phyloP scores from a whole-genome alignment of 2,329 filamentous ascomycete genomes.

The Botrytis sinoallii region DNA sequence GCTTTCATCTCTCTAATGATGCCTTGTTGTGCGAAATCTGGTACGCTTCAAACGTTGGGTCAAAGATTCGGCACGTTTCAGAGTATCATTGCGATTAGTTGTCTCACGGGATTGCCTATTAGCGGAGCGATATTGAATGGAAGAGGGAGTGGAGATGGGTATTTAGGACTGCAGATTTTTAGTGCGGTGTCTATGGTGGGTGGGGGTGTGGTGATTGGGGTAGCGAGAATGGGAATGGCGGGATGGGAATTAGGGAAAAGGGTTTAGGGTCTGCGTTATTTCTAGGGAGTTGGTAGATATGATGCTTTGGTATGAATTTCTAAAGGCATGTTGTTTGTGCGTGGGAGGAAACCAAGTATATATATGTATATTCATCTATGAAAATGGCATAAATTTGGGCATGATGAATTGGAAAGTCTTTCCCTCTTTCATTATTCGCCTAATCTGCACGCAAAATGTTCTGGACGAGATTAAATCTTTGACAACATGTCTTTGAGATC shows the following conservation, averaged over 20 bases:
- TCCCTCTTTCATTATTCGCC: background rate
- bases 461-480: background rate
- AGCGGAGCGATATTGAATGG: slow-evolving; percentile 17
- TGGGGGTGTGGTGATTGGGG: background rate
- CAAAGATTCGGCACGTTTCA: slow-evolving; percentile 38
- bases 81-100: slow-evolving; percentile 20
- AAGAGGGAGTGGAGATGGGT: background rate
- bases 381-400: background rate
- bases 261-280: background rate
- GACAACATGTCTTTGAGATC: background rate
- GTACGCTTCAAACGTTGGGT: slow-evolving; percentile 36
- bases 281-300: background rate
- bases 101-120: slow-evolving; percentile 18
- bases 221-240: background rate
- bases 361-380: background rate
- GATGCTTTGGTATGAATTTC: background rate
- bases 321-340: background rate
- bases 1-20: slow-evolving; percentile 61
- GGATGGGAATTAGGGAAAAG: background rate
- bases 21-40: slow-evolving; percentile 58
- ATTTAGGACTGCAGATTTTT: slow-evolving; percentile 10
- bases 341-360: background rate
- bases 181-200: background rate
- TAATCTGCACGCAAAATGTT: background rate
- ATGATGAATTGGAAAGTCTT: background rate